Conservation (phyloP, 768 basidiomycete genomes). For the Psilocybe cubensis region DNA sequence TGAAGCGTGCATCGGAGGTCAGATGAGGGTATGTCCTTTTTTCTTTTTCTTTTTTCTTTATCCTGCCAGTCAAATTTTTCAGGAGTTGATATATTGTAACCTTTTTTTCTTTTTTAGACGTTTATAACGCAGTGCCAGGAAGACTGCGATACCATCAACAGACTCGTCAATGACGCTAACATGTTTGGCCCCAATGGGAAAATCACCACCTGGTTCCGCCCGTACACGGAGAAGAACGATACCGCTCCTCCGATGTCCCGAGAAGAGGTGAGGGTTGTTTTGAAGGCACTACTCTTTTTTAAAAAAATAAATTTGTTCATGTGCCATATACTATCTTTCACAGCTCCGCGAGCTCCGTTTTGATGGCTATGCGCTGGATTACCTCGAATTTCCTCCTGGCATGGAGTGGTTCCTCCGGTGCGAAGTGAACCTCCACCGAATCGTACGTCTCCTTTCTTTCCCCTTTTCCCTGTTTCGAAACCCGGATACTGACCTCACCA, state of each 20-base stretch:
- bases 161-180: slow-evolving; percentile 64
- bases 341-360: slow-evolving; percentile 70
- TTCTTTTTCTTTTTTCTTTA: too few relatives aligned
- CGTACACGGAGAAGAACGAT: slow-evolving; percentile 37
- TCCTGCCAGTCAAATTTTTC: too few relatives aligned
- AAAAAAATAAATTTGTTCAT: not conserved
- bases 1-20: slow-evolving; percentile 70
- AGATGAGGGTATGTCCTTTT: slow-evolving; percentile 59
- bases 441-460: slow-evolving; percentile 48
- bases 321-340: not conserved
- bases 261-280: slow-evolving; percentile 70
- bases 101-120: slow-evolving; percentile 49
- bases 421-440: slow-evolving; percentile 70
- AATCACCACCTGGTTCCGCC: slow-evolving; percentile 73
- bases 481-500: not conserved
- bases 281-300: slow-evolving; percentile 19
- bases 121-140: slow-evolving; percentile 85
- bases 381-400: slow-evolving; percentile 75
- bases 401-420: slow-evolving; percentile 72
- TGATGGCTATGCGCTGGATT: slow-evolving; percentile 84
- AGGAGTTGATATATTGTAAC: not conserved
- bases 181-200: slow-evolving; percentile 55
- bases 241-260: slow-evolving; percentile 55
- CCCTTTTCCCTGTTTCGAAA: not conserved
- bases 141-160: slow-evolving; percentile 77